Evolutionary conservation across 73 alveolate genomes (phyloP).

Genomic region (Stentor roeselii): DNA sequence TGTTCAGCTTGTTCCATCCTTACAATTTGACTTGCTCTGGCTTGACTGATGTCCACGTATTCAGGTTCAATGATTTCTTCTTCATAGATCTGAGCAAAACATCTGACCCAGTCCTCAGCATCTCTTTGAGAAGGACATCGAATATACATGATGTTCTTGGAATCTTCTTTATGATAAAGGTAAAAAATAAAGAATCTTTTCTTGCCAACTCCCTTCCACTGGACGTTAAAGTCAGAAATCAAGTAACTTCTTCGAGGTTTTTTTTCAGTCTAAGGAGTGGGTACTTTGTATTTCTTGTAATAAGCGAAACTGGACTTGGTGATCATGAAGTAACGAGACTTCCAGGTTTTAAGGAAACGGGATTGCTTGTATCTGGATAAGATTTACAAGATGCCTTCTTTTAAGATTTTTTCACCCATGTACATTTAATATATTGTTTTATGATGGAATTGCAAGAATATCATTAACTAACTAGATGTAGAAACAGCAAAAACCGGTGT

Average conservation of each 20-base stretch:
- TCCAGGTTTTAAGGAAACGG: background rate
- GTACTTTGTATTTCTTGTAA: background rate
- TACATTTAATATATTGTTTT: background rate
- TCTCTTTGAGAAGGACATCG: slow-evolving; percentile 13
- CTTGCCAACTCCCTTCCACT: background rate
- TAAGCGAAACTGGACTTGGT: slow-evolving; percentile 3
- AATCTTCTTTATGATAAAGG: background rate
- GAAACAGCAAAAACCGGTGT: too few relatives aligned
- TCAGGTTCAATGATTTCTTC: background rate
- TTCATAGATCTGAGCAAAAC: background rate
- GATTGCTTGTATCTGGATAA: background rate
- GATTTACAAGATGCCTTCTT: slow-evolving; percentile 21
- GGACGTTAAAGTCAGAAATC: background rate
- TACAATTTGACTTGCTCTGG: background rate
- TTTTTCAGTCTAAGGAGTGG: background rate
- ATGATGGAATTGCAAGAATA: too few relatives aligned
- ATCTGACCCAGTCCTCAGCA: slow-evolving; percentile 24
- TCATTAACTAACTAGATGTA: too few relatives aligned
- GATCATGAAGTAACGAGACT: background rate
- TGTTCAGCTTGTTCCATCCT: too few relatives aligned
- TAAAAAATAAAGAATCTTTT: background rate
- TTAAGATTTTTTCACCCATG: slow-evolving; percentile 10
- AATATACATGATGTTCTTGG: background rate
- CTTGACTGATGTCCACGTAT: background rate
- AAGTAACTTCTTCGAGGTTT: background rate